Percentiles rank a stretch among this genome's conserved stretches.
Evolutionary conservation across 2,329 filamentous ascomycete genomes (phyloP).

Genomic region (Metarhizium humberi): DNA sequence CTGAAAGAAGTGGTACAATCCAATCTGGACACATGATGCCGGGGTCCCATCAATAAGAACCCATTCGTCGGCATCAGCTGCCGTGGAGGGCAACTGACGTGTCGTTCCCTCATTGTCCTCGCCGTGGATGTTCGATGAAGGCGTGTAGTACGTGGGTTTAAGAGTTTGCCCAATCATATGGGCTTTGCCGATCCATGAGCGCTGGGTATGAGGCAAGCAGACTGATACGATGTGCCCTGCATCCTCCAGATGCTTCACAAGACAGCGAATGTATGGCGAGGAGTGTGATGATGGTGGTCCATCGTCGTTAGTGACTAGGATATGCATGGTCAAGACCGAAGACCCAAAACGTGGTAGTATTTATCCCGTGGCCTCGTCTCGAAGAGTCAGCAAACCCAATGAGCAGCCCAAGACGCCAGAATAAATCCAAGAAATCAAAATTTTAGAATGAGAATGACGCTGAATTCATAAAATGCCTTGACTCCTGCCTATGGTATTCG

Average conservation of each 20-base stretch:
- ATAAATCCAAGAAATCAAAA: neutral
- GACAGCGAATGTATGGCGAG: constrained; percentile 70
- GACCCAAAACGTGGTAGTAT: neutral
- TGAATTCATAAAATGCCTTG: too few relatives aligned
- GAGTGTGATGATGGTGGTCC: constrained; percentile 69
- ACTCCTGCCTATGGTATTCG: neutral
- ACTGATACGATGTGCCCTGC: constrained; percentile 85
- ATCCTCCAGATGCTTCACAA: constrained; percentile 59
- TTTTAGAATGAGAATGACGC: too few relatives aligned
- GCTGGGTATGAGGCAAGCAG: constrained; percentile 80
- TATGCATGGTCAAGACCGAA: constrained; percentile 40
- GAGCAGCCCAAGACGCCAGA: neutral
- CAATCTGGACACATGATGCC: constrained; percentile 74
- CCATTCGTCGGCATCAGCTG: constrained; percentile 62
- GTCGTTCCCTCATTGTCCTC: constrained; percentile 51
- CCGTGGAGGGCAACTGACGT: constrained; percentile 46
- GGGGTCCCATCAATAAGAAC: constrained; percentile 73
- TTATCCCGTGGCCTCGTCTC: neutral
- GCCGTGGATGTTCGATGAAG: constrained; percentile 31
- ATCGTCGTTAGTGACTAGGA: constrained; percentile 68
- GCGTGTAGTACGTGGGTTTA: constrained; percentile 75
- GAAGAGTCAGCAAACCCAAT: neutral
- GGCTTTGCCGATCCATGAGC: constrained; percentile 97
- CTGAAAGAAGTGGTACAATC: constrained; percentile 69
- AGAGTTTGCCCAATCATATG: constrained; percentile 88